Base-by-base conservation (phyloP, 73 alveolate genomes). In the Loxodes magnus region DNA sequence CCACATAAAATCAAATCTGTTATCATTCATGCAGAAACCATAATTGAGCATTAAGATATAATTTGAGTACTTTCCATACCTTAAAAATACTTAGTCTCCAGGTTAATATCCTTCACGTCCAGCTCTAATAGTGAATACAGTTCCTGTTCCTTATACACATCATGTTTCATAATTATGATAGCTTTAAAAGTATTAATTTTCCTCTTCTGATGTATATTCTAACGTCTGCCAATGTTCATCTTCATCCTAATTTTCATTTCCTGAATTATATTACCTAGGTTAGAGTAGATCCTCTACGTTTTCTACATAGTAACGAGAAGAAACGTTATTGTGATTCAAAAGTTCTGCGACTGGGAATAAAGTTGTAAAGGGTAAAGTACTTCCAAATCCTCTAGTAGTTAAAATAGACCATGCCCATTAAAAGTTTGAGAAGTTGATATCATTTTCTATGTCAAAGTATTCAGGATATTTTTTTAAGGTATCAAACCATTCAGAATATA, bases 41-140 rank as follows among this genome's bases (percentile, higher is more conserved):
- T 46, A 46, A 25, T 46, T 46, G n/a, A 41, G 22, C 0, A 46
- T 2, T 1, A 46, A 41, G 14, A 12, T 12, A 25, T 41, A 25
- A 46, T 46, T 46, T 10, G 59, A 46, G 39, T 46, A 46, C 17
- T 19, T 46, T 20, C 59, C 59, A 46, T 46, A 46, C 1, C 43
- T 16, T 12, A 46, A 25, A 2, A 10, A 46, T 7, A 2, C 60
- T 24, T 46, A 41, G 15, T 1, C 2, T 0, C 59, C 59, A 10
- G 59, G 26, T 2, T 46, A 17, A 25, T 22, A 22, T 22, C 52
- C 26, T 46, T 46, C 34, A n/a, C n/a, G n/a, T n/a, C n/a, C n/a
- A n/a, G n/a, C n/a, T n/a, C n/a, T n/a, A n/a, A n/a, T n/a, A n/a
- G n/a, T n/a, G n/a, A n/a, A n/a, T n/a, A n/a, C n/a, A n/a, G n/a